phyloP scores from a whole-genome alignment of 805 yeast species.

The Gaillardinia entomophila region DNA sequence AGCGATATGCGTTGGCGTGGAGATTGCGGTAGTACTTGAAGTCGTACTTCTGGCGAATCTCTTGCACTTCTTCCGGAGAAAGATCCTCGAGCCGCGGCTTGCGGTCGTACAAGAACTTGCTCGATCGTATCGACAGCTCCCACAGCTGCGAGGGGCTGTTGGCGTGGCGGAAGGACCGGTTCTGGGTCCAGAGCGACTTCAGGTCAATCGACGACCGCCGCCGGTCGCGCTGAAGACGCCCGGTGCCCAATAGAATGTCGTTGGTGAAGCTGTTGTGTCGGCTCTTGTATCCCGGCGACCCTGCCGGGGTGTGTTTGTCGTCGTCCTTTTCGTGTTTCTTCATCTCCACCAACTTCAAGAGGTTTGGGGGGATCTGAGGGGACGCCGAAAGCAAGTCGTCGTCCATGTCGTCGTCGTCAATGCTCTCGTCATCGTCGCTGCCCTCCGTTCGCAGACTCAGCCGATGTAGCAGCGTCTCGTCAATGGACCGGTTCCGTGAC shows the following conservation, averaged over 20 bases:
- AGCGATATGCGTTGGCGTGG: constrained; percentile 23
- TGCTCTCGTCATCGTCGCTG: constrained; percentile 18
- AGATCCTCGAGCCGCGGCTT: constrained; percentile 4
- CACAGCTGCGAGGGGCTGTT: constrained; percentile 7
- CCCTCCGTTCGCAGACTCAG: neutral
- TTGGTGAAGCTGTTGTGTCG: constrained; percentile 18
- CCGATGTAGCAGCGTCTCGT: neutral
- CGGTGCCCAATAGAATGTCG: constrained; percentile 12
- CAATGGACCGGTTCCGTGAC: constrained; percentile 1
- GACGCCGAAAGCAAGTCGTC: constrained; percentile 50
- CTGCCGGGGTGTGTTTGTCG: constrained; percentile 21
- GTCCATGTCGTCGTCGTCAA: constrained; percentile 39
- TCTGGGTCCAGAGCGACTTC: constrained; percentile 16
- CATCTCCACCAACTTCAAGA: constrained; percentile 50
- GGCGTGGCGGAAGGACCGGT: constrained; percentile 4
- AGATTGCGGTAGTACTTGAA: constrained; percentile 39
- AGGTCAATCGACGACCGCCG: constrained; percentile 30
- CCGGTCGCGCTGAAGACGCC: too few species aligned
- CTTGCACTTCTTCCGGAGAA: constrained; percentile 4
- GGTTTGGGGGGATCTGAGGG: constrained; percentile 63
- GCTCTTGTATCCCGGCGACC: constrained; percentile 20
- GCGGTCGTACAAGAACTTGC: constrained; percentile 6
- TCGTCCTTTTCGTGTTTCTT: constrained; percentile 34
- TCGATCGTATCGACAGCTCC: constrained; percentile 8
- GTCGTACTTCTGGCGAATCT: constrained; percentile 18